Percentiles rank a stretch among this genome's conserved stretches.
These are phyloP conservation scores for Ambrosiella beaveri DNA, from an alignment of 2,329 filamentous ascomycete species.

Conservation along the genomic window DNA sequence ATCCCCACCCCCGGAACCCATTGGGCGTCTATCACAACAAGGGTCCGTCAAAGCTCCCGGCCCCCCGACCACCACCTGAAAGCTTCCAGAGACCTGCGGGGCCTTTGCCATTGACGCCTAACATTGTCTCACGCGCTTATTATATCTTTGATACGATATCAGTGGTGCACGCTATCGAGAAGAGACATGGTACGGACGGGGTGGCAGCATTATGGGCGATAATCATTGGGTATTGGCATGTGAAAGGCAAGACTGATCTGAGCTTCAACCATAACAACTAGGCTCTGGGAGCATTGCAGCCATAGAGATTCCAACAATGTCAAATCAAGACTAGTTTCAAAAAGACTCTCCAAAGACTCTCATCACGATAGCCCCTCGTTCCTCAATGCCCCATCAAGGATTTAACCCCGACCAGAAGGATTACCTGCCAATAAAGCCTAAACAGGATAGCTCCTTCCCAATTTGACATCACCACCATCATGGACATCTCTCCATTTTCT, in stretches of 20 bases:
- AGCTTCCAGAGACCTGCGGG: background rate
- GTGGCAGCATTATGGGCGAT: too few species aligned
- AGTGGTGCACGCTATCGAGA: background rate
- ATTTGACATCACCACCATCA: background rate
- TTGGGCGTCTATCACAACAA: background rate
- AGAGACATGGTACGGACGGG: too few species aligned
- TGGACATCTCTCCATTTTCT: background rate
- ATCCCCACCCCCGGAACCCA: background rate
- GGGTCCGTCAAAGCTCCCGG: background rate
- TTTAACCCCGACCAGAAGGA: background rate
- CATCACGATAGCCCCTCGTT: too few species aligned
- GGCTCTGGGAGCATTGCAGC: too few species aligned
- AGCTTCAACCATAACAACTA: too few species aligned
- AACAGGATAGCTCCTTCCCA: background rate
- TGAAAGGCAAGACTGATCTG: too few species aligned
- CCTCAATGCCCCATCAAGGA: background rate
- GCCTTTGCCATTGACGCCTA: background rate
- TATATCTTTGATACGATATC: background rate
- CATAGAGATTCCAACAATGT: too few species aligned
- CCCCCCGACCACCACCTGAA: background rate
- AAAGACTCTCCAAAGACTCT: too few species aligned
- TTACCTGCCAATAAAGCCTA: background rate
- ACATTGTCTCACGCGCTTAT: background rate
- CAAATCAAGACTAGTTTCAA: too few species aligned
- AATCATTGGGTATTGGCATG: too few species aligned